Evolutionary conservation across 345 rosid species (phyloP).

Genomic region (Populus ilicifolia): DNA sequence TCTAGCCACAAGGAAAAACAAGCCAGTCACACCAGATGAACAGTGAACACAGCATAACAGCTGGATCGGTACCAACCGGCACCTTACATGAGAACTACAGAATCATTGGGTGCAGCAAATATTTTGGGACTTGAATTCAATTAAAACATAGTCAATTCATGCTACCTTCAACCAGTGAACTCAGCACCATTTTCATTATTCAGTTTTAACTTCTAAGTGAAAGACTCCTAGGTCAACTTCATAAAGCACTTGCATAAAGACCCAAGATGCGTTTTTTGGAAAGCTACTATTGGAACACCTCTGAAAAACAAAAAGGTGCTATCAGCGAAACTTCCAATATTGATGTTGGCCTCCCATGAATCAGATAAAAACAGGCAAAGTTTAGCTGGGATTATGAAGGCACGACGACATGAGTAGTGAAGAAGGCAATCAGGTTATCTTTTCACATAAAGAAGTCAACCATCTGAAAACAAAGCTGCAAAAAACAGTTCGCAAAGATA

Average conservation of each 20-base stretch:
- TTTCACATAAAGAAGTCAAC: background rate
- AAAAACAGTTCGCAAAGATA: background rate
- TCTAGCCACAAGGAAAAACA: background rate
- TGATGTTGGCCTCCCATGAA: conserved; percentile 42
- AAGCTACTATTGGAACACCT: conserved; percentile 41
- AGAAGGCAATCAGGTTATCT: background rate
- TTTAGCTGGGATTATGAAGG: conserved; percentile 42
- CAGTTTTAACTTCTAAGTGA: background rate
- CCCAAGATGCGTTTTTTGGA: conserved; percentile 1
- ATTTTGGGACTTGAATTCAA: background rate
- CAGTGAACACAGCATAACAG: background rate
- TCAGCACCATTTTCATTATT: background rate
- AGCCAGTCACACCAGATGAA: background rate
- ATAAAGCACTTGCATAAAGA: background rate
- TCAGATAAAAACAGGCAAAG: conserved; percentile 32
- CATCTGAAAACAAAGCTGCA: background rate
- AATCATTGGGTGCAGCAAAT: background rate
- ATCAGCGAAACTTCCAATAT: conserved; percentile 36
- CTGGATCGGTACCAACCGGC: background rate
- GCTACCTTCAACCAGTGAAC: background rate
- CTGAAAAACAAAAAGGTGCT: conserved; percentile 30
- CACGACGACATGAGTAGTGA: background rate
- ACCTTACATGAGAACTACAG: background rate
- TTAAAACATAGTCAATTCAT: background rate
- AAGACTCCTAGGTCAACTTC: background rate